These are phyloP conservation scores for Nicotiana noctiflora DNA, from an alignment of 257 asterid species.

Conservation along the genomic window DNA sequence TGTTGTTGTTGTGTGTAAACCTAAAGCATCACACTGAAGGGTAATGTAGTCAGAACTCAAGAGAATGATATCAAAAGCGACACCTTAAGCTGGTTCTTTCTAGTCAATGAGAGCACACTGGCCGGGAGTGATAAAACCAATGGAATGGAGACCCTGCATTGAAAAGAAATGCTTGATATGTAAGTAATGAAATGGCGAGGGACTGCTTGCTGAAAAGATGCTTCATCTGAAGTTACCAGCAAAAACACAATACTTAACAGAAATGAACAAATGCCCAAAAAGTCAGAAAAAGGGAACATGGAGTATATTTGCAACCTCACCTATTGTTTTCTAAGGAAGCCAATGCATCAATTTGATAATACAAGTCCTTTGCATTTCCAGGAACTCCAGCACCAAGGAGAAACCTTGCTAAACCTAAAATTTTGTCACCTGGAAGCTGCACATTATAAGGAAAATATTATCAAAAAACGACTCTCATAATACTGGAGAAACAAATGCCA, in stretches of 20 bases:
- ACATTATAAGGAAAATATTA: slow-evolving; percentile 12
- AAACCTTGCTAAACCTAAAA: slow-evolving; percentile 79
- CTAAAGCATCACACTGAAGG: no score
- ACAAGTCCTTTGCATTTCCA: slow-evolving; percentile 70
- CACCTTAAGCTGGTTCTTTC: slow-evolving; percentile 85
- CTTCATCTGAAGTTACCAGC: slow-evolving; percentile 1
- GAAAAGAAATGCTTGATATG: slow-evolving; percentile 17
- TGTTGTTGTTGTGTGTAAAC: no score
- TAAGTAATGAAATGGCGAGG: background rate
- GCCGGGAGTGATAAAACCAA: slow-evolving; percentile 80
- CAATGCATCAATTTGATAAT: slow-evolving; percentile 76
- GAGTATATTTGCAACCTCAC: slow-evolving; percentile 25
- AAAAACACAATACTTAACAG: background rate
- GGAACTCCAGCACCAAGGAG: slow-evolving; percentile 88
- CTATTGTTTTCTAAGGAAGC: slow-evolving; percentile 65
- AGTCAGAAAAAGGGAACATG: background rate
- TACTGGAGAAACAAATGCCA: background rate
- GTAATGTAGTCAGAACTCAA: slow-evolving; percentile 9
- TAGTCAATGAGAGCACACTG: slow-evolving; percentile 67
- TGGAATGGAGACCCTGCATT: slow-evolving; percentile 70
- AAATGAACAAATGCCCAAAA: slow-evolving; percentile 2
- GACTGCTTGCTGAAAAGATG: background rate
- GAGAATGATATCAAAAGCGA: slow-evolving; percentile 4
- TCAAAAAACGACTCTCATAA: background rate
- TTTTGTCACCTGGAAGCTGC: slow-evolving; percentile 91